Conservation (phyloP, 164 flowering plant species). For the Sedum album region DNA sequence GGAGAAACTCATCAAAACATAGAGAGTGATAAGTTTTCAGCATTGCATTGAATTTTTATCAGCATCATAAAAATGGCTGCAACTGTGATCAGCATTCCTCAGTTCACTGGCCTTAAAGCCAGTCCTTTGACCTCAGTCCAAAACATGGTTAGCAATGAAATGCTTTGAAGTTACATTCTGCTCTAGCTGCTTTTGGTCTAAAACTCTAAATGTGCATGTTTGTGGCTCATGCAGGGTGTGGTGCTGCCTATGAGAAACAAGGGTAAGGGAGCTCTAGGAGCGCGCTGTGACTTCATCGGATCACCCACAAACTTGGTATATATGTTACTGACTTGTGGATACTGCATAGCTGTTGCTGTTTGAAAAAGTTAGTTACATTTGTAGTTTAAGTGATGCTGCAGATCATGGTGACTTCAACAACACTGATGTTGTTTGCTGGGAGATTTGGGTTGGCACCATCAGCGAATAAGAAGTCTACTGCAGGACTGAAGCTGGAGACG, state of each 20-base stretch:
- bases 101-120: slow-evolving; percentile 61
- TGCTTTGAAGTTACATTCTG: no score
- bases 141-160: slow-evolving; percentile 32
- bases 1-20: slow-evolving; percentile 1
- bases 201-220: not conserved
- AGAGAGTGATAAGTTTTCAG: not conserved
- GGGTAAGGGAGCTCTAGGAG: slow-evolving; percentile 67
- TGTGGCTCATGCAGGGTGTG: slow-evolving; percentile 19
- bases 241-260: slow-evolving; percentile 39
- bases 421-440: slow-evolving; percentile 90
- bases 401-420: slow-evolving; percentile 85
- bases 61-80: slow-evolving; percentile 25
- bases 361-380: no score
- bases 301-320: slow-evolving; percentile 80
- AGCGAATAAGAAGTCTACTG: slow-evolving; percentile 91
- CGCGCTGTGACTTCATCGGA: slow-evolving; percentile 73
- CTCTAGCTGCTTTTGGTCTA: not conserved
- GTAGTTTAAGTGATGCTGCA: slow-evolving; percentile 15
- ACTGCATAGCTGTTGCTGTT: not conserved
- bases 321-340: not conserved
- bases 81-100: slow-evolving; percentile 48
- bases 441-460: slow-evolving; percentile 93
- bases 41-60: not conserved
- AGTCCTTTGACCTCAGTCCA: slow-evolving; percentile 20
- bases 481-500: slow-evolving; percentile 73